Evolutionary conservation across 2,329 filamentous ascomycete genomes (phyloP).

Genomic region (Verticillium nubilum): DNA sequence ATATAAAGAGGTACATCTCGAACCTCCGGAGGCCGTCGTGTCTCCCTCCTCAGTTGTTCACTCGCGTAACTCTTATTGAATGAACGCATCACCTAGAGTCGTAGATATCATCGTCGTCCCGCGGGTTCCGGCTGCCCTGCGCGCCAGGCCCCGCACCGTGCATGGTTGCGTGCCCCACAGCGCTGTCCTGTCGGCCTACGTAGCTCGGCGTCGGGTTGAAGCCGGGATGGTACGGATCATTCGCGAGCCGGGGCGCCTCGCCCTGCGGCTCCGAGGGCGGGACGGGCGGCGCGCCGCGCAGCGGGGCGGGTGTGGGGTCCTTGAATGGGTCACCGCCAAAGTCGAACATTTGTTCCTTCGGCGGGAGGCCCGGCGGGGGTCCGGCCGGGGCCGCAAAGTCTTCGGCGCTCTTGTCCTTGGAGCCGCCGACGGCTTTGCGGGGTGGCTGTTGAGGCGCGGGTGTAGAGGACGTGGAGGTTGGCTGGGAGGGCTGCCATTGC

Average conservation of each 20-base stretch:
- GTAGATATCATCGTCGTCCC: slow-evolving; percentile 18
- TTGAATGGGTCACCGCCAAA: slow-evolving; percentile 17
- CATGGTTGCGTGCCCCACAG: slow-evolving; percentile 34
- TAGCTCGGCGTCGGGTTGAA: slow-evolving; percentile 26
- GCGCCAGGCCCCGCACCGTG: slow-evolving; percentile 22
- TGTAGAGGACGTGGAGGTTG: slow-evolving; percentile 9
- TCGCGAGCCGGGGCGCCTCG: no score
- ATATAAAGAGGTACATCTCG: no score
- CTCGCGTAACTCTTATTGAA: no score
- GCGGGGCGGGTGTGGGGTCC: slow-evolving; percentile 16
- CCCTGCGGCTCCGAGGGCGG: slow-evolving; percentile 26
- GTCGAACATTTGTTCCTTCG: slow-evolving; percentile 19
- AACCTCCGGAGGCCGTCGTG: no score
- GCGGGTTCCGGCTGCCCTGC: slow-evolving; percentile 12
- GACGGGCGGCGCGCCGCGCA: slow-evolving; percentile 17
- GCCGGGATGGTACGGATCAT: slow-evolving; percentile 34
- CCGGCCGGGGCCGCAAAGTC: slow-evolving; percentile 10
- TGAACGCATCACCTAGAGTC: slow-evolving; percentile 19
- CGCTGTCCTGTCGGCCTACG: slow-evolving; percentile 32
- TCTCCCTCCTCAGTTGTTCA: no score
- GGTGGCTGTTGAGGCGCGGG: slow-evolving; percentile 4
- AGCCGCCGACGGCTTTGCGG: slow-evolving; percentile 7
- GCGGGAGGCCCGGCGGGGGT: slow-evolving; percentile 19
- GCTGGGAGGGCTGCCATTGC: slow-evolving; percentile 16
- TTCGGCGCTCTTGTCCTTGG: slow-evolving; percentile 21